A percentile compares a stretch with the other conserved stretches of the same genome.
Evolutionary conservation across 805 yeast genomes (phyloP).

Genomic region (Candida germanica): DNA sequence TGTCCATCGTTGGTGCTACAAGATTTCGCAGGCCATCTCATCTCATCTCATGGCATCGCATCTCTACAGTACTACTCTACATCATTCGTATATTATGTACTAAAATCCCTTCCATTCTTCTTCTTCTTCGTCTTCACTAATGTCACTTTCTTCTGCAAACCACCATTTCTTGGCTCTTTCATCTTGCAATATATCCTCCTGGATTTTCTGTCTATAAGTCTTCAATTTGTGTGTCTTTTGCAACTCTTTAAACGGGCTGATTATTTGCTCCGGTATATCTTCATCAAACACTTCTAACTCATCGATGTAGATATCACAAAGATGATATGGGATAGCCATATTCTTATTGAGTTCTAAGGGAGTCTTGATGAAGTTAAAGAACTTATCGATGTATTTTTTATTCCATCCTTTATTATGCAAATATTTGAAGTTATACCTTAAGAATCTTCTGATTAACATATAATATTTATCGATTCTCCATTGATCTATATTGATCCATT

Average conservation of each 20-base stretch:
- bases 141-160: conserved; percentile 27
- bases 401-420: conserved; percentile 57
- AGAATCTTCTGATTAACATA: conserved; percentile 72
- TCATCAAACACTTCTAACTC: conserved; percentile 70
- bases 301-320: conserved; percentile 79
- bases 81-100: too few relatives aligned
- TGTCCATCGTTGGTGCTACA: too few relatives aligned
- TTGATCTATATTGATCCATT: conserved; percentile 84
- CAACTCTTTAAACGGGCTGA: conserved; percentile 55
- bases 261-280: conserved; percentile 54
- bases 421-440: conserved; percentile 61
- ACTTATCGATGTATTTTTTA: conserved; percentile 41
- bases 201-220: conserved; percentile 61
- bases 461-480: conserved; percentile 86
- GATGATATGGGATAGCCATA: conserved; percentile 77
- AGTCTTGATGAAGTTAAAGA: conserved; percentile 39
- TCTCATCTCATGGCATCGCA: too few relatives aligned
- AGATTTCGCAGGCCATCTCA: too few relatives aligned
- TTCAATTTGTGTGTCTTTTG: conserved; percentile 50
- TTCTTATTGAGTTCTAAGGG: conserved; percentile 59
- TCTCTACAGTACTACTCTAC: too few relatives aligned
- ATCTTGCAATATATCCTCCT: conserved; percentile 66
- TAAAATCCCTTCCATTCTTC: conserved; percentile 36
- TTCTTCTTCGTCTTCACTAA: conserved; percentile 19
- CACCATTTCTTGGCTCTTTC: conserved; percentile 66